Percentiles rank a stretch among this genome's conserved stretches.
Evolutionary conservation across 805 yeast genomes (phyloP).

Genomic region (Vanderwaltozyma polyspora): DNA sequence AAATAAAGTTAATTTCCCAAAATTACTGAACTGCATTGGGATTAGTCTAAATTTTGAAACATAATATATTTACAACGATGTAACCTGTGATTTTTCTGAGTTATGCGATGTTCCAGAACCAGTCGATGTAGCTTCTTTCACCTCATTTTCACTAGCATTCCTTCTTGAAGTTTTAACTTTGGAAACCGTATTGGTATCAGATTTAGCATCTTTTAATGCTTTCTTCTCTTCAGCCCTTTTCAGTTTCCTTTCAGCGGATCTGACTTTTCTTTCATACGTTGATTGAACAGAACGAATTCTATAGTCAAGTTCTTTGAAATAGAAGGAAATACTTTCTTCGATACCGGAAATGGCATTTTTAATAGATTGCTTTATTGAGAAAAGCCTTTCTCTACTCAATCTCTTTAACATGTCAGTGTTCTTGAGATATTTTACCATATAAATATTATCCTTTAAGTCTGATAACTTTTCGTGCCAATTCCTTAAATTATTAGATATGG

Average conservation of each 20-base stretch:
- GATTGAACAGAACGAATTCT: conserved; percentile 25
- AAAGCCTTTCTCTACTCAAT: conserved; percentile 22
- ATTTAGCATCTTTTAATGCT: background rate
- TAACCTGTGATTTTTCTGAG: no score
- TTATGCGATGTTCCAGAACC: no score
- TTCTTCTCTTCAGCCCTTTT: conserved; percentile 5
- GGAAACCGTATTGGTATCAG: background rate
- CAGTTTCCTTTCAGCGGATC: conserved; percentile 20
- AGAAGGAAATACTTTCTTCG: conserved; percentile 8
- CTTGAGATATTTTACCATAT: conserved; percentile 15
- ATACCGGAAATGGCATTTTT: conserved; percentile 12
- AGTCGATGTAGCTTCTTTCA: background rate
- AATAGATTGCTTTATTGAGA: conserved; percentile 23
- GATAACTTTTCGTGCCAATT: conserved; percentile 8
- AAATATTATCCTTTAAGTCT: conserved; percentile 8
- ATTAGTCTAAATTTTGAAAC: no score
- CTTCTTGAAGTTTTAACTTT: background rate
- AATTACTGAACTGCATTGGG: no score
- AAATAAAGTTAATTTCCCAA: no score
- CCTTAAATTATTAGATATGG: conserved; percentile 6
- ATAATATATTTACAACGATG: no score
- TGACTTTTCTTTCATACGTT: conserved; percentile 13
- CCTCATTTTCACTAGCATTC: background rate
- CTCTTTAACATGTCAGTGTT: conserved; percentile 14
- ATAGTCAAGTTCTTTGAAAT: conserved; percentile 21